Percentiles rank a stretch among this genome's conserved stretches.
These are phyloP conservation scores for Beauveria rudraprayagi DNA, from an alignment of 2,329 filamentous ascomycete species.

Conservation along the genomic window DNA sequence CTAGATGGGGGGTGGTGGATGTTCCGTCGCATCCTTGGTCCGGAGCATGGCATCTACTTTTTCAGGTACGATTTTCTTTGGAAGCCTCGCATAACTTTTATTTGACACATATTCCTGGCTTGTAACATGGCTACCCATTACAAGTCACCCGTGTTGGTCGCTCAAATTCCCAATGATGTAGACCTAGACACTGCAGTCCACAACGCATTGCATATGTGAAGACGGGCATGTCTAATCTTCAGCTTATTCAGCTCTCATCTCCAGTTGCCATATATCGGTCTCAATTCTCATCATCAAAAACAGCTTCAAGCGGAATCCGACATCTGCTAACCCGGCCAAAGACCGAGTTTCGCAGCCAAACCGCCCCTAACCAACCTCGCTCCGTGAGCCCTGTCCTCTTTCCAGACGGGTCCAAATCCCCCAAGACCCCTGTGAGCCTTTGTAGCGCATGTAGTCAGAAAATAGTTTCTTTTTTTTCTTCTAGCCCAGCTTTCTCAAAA, in stretches of 20 bases:
- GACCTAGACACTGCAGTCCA: no score
- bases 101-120: no score
- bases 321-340: neutral
- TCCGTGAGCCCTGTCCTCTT: neutral
- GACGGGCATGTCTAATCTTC: no score
- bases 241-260: neutral
- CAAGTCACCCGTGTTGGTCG: neutral
- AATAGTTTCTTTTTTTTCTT: neutral
- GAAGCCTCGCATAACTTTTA: no score
- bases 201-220: no score
- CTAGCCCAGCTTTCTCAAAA: neutral
- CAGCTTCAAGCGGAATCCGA: neutral
- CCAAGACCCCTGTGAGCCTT: neutral
- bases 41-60: no score
- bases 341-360: neutral
- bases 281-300: neutral
- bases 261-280: neutral
- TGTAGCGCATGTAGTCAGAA: conserved; percentile 8
- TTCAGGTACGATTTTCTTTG: no score
- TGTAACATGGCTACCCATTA: no score
- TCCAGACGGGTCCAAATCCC: neutral
- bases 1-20: no score
- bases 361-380: neutral
- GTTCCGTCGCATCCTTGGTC: no score
- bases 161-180: neutral